Conservation (phyloP, 352 stramenopile species). For the Phytophthora aleatoria region DNA sequence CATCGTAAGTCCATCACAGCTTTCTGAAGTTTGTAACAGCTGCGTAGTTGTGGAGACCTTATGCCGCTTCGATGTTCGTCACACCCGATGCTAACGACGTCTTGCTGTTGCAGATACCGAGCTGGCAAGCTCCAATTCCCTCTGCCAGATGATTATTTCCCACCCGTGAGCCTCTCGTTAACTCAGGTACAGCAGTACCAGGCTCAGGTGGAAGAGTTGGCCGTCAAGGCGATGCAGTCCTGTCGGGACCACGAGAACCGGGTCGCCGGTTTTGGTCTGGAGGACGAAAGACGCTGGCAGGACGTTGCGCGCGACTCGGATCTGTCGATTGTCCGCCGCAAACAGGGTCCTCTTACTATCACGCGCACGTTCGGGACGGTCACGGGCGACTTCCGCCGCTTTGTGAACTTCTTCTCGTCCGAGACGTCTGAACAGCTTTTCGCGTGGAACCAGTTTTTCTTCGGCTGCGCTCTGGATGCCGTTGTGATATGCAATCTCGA, state of each 20-base stretch:
- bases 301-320: conserved; percentile 35
- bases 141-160: conserved; percentile 49
- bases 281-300: conserved; percentile 36
- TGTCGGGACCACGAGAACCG: conserved; percentile 38
- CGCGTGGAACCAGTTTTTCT: conserved; percentile 75
- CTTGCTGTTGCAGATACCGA: conserved; percentile 22
- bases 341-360: conserved; percentile 23
- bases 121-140: conserved; percentile 43
- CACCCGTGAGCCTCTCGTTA: conserved; percentile 35
- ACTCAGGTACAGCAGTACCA: conserved; percentile 42
- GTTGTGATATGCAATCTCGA: conserved; percentile 72
- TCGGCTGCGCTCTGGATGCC: conserved; percentile 65
- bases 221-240: conserved; percentile 31
- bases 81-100: conserved; percentile 13
- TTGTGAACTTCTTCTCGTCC: conserved; percentile 75
- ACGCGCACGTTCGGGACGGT: conserved; percentile 68
- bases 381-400: conserved; percentile 52
- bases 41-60: conserved; percentile 10
- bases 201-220: conserved; percentile 26
- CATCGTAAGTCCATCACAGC: conserved; percentile 29
- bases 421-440: conserved; percentile 65
- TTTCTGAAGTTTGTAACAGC: conserved; percentile 38
- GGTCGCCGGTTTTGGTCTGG: conserved; percentile 27
- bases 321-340: conserved; percentile 38
- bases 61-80: conserved; percentile 10